Conservation (phyloP, 2,329 filamentous ascomycete genomes). For the Orbilia ellipsospora region DNA sequence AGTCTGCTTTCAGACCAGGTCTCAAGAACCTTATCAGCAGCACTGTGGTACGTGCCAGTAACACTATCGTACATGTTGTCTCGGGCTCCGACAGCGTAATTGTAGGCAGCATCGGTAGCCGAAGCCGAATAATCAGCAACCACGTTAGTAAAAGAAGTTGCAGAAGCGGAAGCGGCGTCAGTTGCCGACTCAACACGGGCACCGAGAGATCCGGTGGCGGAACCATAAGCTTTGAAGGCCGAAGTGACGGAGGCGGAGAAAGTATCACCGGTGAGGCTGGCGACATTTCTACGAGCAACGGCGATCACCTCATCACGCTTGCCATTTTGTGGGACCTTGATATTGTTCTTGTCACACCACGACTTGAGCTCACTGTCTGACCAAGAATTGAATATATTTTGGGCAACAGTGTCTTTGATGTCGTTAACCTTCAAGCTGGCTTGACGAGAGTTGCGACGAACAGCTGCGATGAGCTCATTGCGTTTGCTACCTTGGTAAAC, state of each 20-base stretch:
- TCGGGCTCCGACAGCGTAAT: slow-evolving; percentile 78
- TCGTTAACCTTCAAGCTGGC: slow-evolving; percentile 77
- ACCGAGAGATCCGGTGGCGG: slow-evolving; percentile 62
- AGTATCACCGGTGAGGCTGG: slow-evolving; percentile 75
- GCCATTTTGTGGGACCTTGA: slow-evolving; percentile 90
- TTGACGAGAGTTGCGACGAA: slow-evolving; percentile 89
- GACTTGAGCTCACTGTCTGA: slow-evolving; percentile 89
- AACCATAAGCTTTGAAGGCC: slow-evolving; percentile 62
- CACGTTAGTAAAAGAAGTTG: slow-evolving; percentile 66
- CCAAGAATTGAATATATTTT: slow-evolving; percentile 89
- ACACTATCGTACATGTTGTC: slow-evolving; percentile 64
- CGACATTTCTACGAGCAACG: slow-evolving; percentile 86
- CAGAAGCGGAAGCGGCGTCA: slow-evolving; percentile 54
- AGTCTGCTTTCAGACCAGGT: slow-evolving; percentile 80
- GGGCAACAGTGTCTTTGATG: slow-evolving; percentile 79
- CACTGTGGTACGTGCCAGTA: slow-evolving; percentile 65
- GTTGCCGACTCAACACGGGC: slow-evolving; percentile 53
- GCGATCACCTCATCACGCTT: slow-evolving; percentile 89
- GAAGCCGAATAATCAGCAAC: slow-evolving; percentile 63
- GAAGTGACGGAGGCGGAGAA: slow-evolving; percentile 63
- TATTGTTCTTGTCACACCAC: slow-evolving; percentile 89
- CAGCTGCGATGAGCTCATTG: slow-evolving; percentile 86
- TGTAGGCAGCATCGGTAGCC: slow-evolving; percentile 69
- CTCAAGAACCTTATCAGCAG: slow-evolving; percentile 71
- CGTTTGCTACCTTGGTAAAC: slow-evolving; percentile 84